These are phyloP conservation scores for Geranium incanum DNA, from an alignment of 441 rosid species.

Conservation along the genomic window DNA sequence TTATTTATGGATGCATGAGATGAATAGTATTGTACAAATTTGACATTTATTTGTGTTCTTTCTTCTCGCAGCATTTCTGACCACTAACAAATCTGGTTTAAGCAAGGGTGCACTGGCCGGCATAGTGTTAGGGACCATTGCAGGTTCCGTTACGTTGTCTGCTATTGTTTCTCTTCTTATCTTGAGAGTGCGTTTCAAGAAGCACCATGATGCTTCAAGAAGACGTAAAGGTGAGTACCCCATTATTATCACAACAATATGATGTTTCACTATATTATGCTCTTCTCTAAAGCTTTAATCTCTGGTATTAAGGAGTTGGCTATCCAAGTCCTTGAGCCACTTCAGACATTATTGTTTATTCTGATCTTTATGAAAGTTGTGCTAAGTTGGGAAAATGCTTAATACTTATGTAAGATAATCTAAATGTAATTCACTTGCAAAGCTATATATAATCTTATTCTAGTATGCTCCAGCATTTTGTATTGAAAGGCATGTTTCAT, in stretches of 20 bases:
- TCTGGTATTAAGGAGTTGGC: background rate
- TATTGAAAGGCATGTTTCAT: background rate
- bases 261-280: background rate
- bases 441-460: background rate
- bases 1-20: background rate
- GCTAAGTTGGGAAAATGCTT: background rate
- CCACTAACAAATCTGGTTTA: constrained; percentile 34
- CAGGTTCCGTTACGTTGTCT: constrained; percentile 62
- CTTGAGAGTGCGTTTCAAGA: constrained; percentile 39
- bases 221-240: constrained; percentile 49
- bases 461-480: background rate
- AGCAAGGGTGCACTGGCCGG: constrained; percentile 61
- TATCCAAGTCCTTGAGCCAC: background rate
- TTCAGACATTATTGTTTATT: background rate
- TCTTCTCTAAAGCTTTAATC: background rate
- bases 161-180: constrained; percentile 61
- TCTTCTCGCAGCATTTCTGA: constrained; percentile 33
- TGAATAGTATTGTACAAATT: constrained; percentile 2
- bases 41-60: constrained; percentile 11
- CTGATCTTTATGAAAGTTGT: background rate
- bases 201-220: constrained; percentile 38
- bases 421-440: background rate
- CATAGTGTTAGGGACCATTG: constrained; percentile 59
- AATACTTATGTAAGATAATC: background rate
- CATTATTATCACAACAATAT: background rate